These are phyloP conservation scores for Echium plantagineum DNA, from an alignment of 257 asterid species.

Conservation along the genomic window DNA sequence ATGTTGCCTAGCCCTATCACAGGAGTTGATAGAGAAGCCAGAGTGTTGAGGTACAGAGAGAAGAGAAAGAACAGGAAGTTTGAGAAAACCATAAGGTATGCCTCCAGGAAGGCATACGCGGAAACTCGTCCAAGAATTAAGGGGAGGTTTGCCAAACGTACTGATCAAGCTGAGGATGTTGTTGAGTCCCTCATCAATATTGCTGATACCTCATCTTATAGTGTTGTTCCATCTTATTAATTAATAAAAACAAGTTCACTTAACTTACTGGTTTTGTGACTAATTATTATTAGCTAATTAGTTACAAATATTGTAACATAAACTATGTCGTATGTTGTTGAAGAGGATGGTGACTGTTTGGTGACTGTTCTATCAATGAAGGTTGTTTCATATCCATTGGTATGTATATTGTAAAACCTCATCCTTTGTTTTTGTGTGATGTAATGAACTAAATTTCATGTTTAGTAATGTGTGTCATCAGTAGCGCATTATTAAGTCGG, in stretches of 20 bases:
- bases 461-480: background rate
- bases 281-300: background rate
- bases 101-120: conserved; percentile 81
- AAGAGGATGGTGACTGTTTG: background rate
- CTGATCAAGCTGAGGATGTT: conserved; percentile 32
- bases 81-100: conserved; percentile 69
- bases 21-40: conserved; percentile 55
- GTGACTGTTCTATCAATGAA: background rate
- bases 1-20: conserved; percentile 30
- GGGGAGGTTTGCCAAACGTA: conserved; percentile 66
- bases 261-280: background rate
- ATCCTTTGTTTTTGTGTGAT: background rate
- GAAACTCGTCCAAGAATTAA: conserved; percentile 75
- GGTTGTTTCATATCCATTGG: too few relatives aligned
- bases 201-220: conserved; percentile 27
- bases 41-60: conserved; percentile 71
- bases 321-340: too few relatives aligned
- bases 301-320: background rate
- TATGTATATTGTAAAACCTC: background rate
- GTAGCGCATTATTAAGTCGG: background rate
- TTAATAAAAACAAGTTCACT: background rate
- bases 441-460: background rate
- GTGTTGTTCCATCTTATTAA: conserved; percentile 39
- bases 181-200: conserved; percentile 32
- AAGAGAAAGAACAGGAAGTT: conserved; percentile 62